phyloP scores from a whole-genome alignment of 352 stramenopile genomes.

The Phytopythium ostracodes region DNA sequence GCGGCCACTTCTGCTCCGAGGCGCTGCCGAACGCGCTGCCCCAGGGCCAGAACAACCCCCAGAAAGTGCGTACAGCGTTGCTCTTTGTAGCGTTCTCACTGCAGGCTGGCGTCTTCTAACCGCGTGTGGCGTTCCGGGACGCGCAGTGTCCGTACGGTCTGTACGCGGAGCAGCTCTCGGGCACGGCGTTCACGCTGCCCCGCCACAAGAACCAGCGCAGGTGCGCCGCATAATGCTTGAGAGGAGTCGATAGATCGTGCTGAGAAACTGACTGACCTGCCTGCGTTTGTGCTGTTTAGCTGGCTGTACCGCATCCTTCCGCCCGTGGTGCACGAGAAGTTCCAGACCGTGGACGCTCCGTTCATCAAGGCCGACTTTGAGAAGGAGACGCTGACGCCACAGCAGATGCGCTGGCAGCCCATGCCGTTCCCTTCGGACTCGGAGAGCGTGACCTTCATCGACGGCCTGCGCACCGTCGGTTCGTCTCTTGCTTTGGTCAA shows the following conservation, averaged over 20 bases:
- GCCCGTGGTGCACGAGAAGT: slow-evolving; percentile 76
- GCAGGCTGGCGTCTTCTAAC: background rate
- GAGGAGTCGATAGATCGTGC: background rate
- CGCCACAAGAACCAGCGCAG: slow-evolving; percentile 82
- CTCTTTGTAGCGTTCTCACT: background rate
- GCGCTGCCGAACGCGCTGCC: slow-evolving; percentile 87
- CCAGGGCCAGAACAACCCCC: slow-evolving; percentile 93
- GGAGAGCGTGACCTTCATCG: slow-evolving; percentile 83
- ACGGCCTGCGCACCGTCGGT: slow-evolving; percentile 83
- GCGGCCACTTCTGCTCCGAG: slow-evolving; percentile 93
- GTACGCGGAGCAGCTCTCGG: slow-evolving; percentile 94
- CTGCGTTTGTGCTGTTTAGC: slow-evolving; percentile 15
- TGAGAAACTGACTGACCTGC: background rate
- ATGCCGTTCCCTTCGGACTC: slow-evolving; percentile 60
- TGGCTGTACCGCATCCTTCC: slow-evolving; percentile 95
- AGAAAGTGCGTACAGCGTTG: slow-evolving; percentile 37
- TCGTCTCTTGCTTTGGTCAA: background rate
- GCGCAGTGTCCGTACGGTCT: slow-evolving; percentile 86
- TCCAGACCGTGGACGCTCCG: slow-evolving; percentile 37
- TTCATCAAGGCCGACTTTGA: slow-evolving; percentile 71
- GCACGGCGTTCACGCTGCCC: slow-evolving; percentile 95
- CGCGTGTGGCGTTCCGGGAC: background rate
- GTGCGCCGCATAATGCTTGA: slow-evolving; percentile 5
- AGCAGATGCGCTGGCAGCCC: slow-evolving; percentile 92
- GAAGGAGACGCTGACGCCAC: slow-evolving; percentile 68